These are phyloP conservation scores for Rhizophora mangle DNA, from an alignment of 345 rosid species.

Conservation along the genomic window DNA sequence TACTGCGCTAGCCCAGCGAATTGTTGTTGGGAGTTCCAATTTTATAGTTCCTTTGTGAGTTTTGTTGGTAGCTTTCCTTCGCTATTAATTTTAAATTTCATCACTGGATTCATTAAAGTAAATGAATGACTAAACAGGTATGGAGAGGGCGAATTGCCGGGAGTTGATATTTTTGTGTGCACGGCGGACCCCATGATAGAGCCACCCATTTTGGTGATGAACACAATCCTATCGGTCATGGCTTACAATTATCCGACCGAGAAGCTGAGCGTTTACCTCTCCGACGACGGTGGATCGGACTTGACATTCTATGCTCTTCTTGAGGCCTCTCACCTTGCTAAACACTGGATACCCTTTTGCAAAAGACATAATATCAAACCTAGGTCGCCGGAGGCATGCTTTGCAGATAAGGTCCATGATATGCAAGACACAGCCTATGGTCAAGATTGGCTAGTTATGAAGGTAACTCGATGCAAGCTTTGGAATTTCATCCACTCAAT, in stretches of 20 bases:
- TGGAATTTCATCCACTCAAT: not conserved
- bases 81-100: not conserved
- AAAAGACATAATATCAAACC: constrained; percentile 69
- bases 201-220: constrained; percentile 49
- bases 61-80: not conserved
- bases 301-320: constrained; percentile 46
- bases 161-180: constrained; percentile 53
- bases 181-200: constrained; percentile 52
- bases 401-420: constrained; percentile 22
- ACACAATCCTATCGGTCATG: constrained; percentile 48
- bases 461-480: constrained; percentile 15
- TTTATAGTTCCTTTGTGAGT: not conserved
- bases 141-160: constrained; percentile 32
- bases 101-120: no score
- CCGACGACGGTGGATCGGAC: constrained; percentile 50
- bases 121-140: constrained; percentile 19
- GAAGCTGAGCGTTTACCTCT: constrained; percentile 45
- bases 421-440: constrained; percentile 3
- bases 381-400: constrained; percentile 76
- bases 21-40: no score
- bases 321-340: constrained; percentile 69
- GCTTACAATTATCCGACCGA: constrained; percentile 43
- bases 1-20: no score
- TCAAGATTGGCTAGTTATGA: constrained; percentile 12
- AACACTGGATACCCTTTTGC: constrained; percentile 90